Evolutionary conservation across 2,329 filamentous ascomycete genomes (phyloP).

Genomic region (Hypoxylon sp.): DNA sequence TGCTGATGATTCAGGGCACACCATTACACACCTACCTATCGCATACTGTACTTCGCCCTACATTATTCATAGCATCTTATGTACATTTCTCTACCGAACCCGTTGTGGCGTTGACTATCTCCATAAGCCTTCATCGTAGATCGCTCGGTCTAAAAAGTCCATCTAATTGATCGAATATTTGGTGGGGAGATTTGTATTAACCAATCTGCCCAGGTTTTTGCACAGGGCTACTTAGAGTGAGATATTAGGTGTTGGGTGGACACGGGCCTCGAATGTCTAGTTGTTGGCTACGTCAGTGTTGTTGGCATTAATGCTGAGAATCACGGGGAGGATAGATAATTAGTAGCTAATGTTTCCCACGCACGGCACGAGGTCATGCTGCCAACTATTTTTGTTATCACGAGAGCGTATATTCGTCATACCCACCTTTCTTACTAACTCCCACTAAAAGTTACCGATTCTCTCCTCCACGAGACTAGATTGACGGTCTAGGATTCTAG

Average conservation of each 20-base stretch:
- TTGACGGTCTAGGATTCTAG: too few species aligned
- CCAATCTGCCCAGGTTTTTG: too few species aligned
- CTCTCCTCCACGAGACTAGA: too few species aligned
- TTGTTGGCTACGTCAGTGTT: slow-evolving; percentile 1
- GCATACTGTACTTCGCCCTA: slow-evolving; percentile 7
- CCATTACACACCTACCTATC: not conserved
- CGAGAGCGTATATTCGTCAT: slow-evolving; percentile 29
- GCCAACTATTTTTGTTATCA: slow-evolving; percentile 29
- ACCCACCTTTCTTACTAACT: slow-evolving; percentile 31
- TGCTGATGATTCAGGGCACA: slow-evolving; percentile 24
- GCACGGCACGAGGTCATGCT: slow-evolving; percentile 31
- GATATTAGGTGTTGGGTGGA: not conserved
- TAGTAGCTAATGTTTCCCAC: too few species aligned
- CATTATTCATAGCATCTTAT: slow-evolving; percentile 18
- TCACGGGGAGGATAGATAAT: too few species aligned
- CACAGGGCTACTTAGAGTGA: slow-evolving; percentile 5
- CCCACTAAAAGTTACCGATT: too few species aligned
- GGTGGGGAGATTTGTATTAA: slow-evolving; percentile 4
- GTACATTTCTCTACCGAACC: slow-evolving; percentile 11
- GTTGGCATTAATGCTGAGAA: too few species aligned
- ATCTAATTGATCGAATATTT: slow-evolving; percentile 7
- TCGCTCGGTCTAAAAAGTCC: too few species aligned
- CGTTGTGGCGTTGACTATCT: slow-evolving; percentile 1
- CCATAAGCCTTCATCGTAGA: slow-evolving; percentile 5
- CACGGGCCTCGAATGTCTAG: not conserved